Conservation (phyloP, 495 filamentous ascomycete species). For the Acidiella bohemica region DNA sequence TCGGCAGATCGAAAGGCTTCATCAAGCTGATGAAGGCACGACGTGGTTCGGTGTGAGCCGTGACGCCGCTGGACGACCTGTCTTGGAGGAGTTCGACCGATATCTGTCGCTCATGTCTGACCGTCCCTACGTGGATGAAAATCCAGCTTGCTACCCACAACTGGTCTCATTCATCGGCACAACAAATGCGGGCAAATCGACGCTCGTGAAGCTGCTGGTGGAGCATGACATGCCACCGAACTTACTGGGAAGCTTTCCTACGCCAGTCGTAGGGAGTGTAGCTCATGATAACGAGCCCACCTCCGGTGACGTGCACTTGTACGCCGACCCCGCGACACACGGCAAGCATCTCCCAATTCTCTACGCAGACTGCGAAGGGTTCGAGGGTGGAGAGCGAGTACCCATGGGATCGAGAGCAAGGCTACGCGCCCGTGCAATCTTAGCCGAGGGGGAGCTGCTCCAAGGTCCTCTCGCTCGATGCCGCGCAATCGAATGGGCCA, state of each 20-base stretch:
- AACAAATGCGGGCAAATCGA: constrained; percentile 41
- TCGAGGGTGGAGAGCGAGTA: constrained; percentile 34
- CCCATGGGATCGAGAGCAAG: no score
- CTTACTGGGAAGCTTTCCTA: constrained; percentile 2
- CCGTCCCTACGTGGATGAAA: not conserved
- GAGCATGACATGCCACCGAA: constrained; percentile 13
- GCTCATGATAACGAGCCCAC: constrained; percentile 34
- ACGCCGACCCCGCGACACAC: constrained; percentile 40
- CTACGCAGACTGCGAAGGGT: constrained; percentile 44
- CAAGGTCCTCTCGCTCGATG: no score
- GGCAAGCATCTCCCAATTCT: constrained; percentile 32
- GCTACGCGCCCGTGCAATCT: no score
- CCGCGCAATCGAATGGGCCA: no score
- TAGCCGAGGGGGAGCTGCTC: no score
- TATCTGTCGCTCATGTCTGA: constrained; percentile 4
- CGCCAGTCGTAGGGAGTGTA: constrained; percentile 26
- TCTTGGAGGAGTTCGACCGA: constrained; percentile 8
- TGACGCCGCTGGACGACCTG: not conserved
- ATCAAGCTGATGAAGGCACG: not conserved
- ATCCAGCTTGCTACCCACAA: constrained; percentile 16
- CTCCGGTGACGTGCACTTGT: constrained; percentile 50
- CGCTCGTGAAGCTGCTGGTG: constrained; percentile 40
- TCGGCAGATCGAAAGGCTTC: not conserved
- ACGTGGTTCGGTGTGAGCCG: not conserved
- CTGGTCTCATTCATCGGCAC: constrained; percentile 30